phyloP scores from a whole-genome alignment of 1,284 basidiomycete genomes.

The Golubevia sp. region DNA sequence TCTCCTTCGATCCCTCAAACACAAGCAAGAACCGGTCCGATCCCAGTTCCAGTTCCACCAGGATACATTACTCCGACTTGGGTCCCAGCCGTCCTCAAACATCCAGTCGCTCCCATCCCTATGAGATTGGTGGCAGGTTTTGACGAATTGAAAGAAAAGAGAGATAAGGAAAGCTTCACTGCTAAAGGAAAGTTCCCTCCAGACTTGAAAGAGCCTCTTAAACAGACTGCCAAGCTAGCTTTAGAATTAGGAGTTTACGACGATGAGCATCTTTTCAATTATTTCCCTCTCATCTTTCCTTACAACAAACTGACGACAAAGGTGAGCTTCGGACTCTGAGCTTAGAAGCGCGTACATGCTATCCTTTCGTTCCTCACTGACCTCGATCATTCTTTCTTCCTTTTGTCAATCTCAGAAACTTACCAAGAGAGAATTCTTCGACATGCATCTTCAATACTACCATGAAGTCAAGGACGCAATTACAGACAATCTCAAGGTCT shows the following conservation, averaged over 20 bases:
- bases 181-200: conserved; percentile 59
- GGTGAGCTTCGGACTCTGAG: conserved; percentile 19
- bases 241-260: conserved; percentile 57
- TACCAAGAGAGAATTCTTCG: conserved; percentile 53
- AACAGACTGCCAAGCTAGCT: conserved; percentile 47
- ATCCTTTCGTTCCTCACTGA: not conserved
- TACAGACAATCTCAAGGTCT: conserved; percentile 27
- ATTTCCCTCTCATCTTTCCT: conserved; percentile 54
- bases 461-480: conserved; percentile 45
- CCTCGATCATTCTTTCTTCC: not conserved
- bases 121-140: not conserved
- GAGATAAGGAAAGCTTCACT: conserved; percentile 42
- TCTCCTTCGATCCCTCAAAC: too few relatives aligned
- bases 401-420: conserved; percentile 23
- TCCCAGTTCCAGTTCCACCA: too few relatives aligned
- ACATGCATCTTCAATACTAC: conserved; percentile 43
- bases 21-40: too few relatives aligned
- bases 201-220: conserved; percentile 43
- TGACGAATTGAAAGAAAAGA: conserved; percentile 6
- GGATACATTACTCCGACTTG: too few relatives aligned
- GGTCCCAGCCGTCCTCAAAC: not conserved
- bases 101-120: not conserved
- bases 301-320: conserved; percentile 60
- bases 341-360: not conserved
- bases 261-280: conserved; percentile 60